Base-by-base conservation (phyloP, 1,139 yeast species). In the Protomyces inouyei region DNA sequence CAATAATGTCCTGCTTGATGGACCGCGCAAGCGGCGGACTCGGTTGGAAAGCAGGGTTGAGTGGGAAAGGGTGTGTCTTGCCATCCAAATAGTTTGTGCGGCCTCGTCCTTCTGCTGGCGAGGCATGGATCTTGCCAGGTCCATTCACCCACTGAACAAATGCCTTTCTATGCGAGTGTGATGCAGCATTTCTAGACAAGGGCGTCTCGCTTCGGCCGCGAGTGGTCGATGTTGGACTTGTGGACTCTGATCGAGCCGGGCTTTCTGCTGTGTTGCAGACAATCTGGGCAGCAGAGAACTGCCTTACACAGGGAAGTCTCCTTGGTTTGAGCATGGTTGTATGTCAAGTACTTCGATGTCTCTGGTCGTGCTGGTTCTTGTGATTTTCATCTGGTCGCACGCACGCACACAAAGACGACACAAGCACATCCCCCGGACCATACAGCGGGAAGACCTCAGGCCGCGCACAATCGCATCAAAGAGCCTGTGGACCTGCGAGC, bases 21-120 rank as follows among this genome's bases (percentile, higher is more conserved):
- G 23, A 36, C 35, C 32, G 21, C 12, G 63, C 25, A 2, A 59
- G 21, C 3, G 63, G 63, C 10, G 63, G 37, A 16, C 32, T 36
- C 43, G 63, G 63, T 18, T 52, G 57, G 18, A 59, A 59, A 5
- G 32, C 52, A 16, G 63, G 63, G 35, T 59, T 59, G 18, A 59
- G 32, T 3, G 63, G 63, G 37, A 59, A 59, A 6, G 63, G 63
- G 52, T 59, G 35, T 25, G 43, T 16, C n/a, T 52, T 59, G 9
- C 63, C 63, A 35, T 59, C 63, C 12, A 59, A 45, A 32, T 59
- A 59, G 18, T 59, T 59, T 21, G 63, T 59, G 23, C 23, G 21
- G 25, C 18, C 18, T 18, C 48, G 48, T 16, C 23, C 48, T 18
- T 43, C 23, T 9, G 57, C 63, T 9, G 63, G 53, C n/a, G 21